Evolutionary conservation across 2,329 filamentous ascomycete species (phyloP).

Genomic region (Nectriaceae sp.): DNA sequence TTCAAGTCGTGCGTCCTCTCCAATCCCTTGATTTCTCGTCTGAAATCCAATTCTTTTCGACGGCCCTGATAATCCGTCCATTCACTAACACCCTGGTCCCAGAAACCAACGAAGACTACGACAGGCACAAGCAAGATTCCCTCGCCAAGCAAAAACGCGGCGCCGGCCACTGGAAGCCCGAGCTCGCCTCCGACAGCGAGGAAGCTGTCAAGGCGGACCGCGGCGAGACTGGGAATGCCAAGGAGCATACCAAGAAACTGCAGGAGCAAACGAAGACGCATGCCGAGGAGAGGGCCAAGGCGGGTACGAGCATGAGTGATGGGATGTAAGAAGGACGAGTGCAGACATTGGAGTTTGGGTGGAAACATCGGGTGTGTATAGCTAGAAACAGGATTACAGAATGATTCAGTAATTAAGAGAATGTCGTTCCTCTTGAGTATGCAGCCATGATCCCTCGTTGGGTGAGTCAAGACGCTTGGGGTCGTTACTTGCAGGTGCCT

Average conservation of each 20-base stretch:
- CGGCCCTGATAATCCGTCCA: too few relatives aligned
- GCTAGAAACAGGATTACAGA: too few relatives aligned
- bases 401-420: too few relatives aligned
- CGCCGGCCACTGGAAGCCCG: slow-evolving; percentile 73
- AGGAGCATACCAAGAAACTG: slow-evolving; percentile 48
- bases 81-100: too few relatives aligned
- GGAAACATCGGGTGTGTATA: too few relatives aligned
- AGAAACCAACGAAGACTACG: slow-evolving; percentile 45
- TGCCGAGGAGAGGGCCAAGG: slow-evolving; percentile 48
- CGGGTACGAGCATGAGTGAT: slow-evolving; percentile 51
- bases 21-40: not conserved
- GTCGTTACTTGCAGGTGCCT: too few relatives aligned
- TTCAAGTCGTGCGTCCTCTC: slow-evolving; percentile 33
- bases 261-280: slow-evolving; percentile 61
- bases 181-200: slow-evolving; percentile 78
- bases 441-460: too few relatives aligned
- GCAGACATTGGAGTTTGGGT: too few relatives aligned
- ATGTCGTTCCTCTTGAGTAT: too few relatives aligned
- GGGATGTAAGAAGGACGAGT: slow-evolving; percentile 38
- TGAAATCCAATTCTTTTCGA: too few relatives aligned
- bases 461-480: too few relatives aligned
- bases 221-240: slow-evolving; percentile 20
- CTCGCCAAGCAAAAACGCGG: slow-evolving; percentile 69
- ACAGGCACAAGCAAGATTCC: slow-evolving; percentile 62
- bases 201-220: slow-evolving; percentile 73